Evolutionary conservation across 345 rosid genomes (phyloP), one percentile per base, ranked within the genome.

Genomic region (Arabidopsis arenosa): DNA sequence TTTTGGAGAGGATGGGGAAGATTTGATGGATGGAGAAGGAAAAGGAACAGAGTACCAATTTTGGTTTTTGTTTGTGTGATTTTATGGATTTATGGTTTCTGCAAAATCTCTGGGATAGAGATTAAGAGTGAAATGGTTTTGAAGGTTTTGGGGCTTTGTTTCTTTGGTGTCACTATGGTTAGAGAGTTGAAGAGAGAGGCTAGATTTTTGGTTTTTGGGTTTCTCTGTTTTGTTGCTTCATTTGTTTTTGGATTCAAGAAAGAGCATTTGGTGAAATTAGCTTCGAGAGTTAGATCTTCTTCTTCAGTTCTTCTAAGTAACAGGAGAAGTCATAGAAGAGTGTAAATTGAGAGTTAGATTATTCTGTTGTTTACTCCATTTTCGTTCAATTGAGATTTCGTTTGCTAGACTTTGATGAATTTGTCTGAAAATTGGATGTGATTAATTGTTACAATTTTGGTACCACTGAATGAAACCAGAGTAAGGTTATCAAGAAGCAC

Each of bases 11-110:
- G 68, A 30, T 65, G 76, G 73, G 81, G 73, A 43, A 28, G 80
- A 32, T 71, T 72, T 49, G 80, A 65, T 65, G 73, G 77, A 54
- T 77, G 81, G 81, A 72, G 81, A 58, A 78, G 9, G 63, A 71
- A 78, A 35, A 61, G 33, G 10, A 78, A 78, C 63, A 66, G 77
- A 72, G 51, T 72, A 33, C 76, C 63, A 47, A n/a, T 72, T 49
- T 54, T 72, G 57, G 5, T 66, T 40, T 60, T 72, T 5, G 67
- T 66, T 51, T 72, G 68, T 58, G 26, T 71, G 18, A 9, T 78
- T 32, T 26, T 72, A 15, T 65, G 73, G 81, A 21, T 77, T 41
- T 77, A 10, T 48, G 73, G 81, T 11, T 71, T 40, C 18, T 65
- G 57, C 63, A 78, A 15, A 71, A 17, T 72, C 41, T 65, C 73